Evolutionary conservation across 768 basidiomycete genomes (phyloP), one percentile per base, ranked within the genome.

Genomic region (Russula earlei): DNA sequence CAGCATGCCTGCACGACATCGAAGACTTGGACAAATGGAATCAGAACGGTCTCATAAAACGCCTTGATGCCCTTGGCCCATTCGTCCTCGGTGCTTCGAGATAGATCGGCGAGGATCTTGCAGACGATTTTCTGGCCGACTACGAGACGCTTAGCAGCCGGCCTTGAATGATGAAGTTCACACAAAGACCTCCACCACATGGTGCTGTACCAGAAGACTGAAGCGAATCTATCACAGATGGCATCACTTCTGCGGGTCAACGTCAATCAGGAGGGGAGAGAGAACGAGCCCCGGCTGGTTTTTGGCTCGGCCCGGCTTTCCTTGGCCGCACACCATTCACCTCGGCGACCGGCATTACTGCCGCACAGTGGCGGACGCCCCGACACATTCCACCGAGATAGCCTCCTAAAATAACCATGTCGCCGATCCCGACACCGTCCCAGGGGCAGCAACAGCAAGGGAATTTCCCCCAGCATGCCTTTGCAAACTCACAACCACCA

Each of bases 21-120:
- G 44, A 48, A 5, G 33, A 45, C 15, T 11, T 5, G 19, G 12
- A 15, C 1, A 34, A 27, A 19, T 19, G 25, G 27, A 22, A 29
- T 14, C 47, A 34, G 27, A 46, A 41, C 6, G 11, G 2, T 19
- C 3, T 0, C 5, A 0, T 24, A 31, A 54, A 6, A 20, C 48
- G 36, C 43, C 44, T 37, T 53, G 34, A 52, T 36, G 44, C 12
- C 17, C 53, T 58, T 4, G 55, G 50, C 4, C 60, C 58, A 0
- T 77, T 75, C 38, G 65, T 78, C n/a, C 70, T 87, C 1, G 74
- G 77, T 37, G 61, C 52, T 5, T 67, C 87, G 41, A 64, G 67
- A 15, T 49, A 53, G 0, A 74, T 74, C 9, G 85, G 79, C 0
- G 55, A 66, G 3, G 56, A 29, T 0, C 68, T 78, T 33, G 68